phyloP scores from a whole-genome alignment of 352 stramenopile species.

The Elongisporangium anandrum region DNA sequence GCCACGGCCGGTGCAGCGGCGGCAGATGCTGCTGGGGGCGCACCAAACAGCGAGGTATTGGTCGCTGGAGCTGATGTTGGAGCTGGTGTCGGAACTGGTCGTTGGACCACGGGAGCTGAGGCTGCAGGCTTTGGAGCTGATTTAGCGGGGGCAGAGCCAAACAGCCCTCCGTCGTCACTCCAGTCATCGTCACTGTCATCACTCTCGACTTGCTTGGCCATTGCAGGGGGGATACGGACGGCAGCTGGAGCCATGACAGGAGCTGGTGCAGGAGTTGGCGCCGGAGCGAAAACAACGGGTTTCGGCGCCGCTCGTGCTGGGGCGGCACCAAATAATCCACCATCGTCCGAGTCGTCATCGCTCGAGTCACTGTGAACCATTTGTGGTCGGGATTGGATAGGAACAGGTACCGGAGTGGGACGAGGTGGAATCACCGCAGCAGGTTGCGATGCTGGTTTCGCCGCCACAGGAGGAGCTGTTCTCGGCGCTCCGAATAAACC shows the following conservation, averaged over 20 bases:
- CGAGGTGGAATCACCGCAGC: slow-evolving; percentile 4
- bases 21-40: slow-evolving; percentile 11
- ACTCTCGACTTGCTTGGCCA: slow-evolving; percentile 37
- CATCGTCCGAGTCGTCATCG: slow-evolving; percentile 49
- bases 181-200: slow-evolving; percentile 63
- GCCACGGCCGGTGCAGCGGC: slow-evolving; percentile 10
- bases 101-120: slow-evolving; percentile 9
- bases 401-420: slow-evolving; percentile 4
- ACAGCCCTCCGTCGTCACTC: slow-evolving; percentile 57
- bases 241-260: slow-evolving; percentile 8
- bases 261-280: slow-evolving; percentile 3
- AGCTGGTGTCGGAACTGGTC: slow-evolving; percentile 8
- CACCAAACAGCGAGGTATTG: slow-evolving; percentile 17
- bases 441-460: background rate
- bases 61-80: slow-evolving; percentile 6
- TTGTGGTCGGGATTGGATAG: slow-evolving; percentile 21
- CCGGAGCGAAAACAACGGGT: slow-evolving; percentile 2
- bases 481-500: slow-evolving; percentile 31
- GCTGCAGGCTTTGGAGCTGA: slow-evolving; percentile 8
- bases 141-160: slow-evolving; percentile 33
- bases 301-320: slow-evolving; percentile 10
- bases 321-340: slow-evolving; percentile 50
- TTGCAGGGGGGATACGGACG: slow-evolving; percentile 21
- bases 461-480: background rate
- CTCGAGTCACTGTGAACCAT: slow-evolving; percentile 47